Conservation (phyloP, 1,284 basidiomycete genomes). For the Rugiboletus extremiorientalis region DNA sequence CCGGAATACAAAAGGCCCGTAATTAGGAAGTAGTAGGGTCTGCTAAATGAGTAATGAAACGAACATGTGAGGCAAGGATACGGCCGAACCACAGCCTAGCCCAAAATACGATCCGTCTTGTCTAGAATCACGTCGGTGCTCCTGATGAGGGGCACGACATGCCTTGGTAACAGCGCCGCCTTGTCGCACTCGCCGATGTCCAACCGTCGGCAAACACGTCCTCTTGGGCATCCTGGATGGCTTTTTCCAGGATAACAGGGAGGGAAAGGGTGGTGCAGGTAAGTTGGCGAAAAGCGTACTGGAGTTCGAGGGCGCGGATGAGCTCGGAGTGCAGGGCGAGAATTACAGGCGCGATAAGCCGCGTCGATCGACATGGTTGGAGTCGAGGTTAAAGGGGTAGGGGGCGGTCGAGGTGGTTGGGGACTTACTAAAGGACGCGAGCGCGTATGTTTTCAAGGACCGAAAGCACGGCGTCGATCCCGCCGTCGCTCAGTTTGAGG, state of each 20-base stretch:
- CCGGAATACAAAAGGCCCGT: background rate
- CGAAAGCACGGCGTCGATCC: slow-evolving; percentile 63
- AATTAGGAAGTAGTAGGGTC: background rate
- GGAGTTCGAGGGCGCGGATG: slow-evolving; percentile 73
- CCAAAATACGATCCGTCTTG: slow-evolving; percentile 61
- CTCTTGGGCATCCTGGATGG: slow-evolving; percentile 45
- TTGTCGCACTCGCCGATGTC: slow-evolving; percentile 19
- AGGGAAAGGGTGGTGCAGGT: slow-evolving; percentile 79
- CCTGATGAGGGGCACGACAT: slow-evolving; percentile 55
- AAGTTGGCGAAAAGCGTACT: slow-evolving; percentile 74
- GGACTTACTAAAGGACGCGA: slow-evolving; percentile 61
- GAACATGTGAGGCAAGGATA: background rate
- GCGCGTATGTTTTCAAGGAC: slow-evolving; percentile 64
- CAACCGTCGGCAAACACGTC: slow-evolving; percentile 3
- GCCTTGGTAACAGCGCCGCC: slow-evolving; percentile 52
- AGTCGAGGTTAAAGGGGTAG: background rate
- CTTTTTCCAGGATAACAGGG: slow-evolving; percentile 75
- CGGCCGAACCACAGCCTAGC: slow-evolving; percentile 29
- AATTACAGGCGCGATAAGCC: slow-evolving; percentile 81
- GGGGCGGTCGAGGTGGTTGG: background rate
- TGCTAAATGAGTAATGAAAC: background rate
- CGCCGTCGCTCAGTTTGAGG: slow-evolving; percentile 68
- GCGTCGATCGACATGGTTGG: slow-evolving; percentile 26
- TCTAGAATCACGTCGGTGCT: slow-evolving; percentile 60
- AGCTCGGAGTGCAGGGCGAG: slow-evolving; percentile 73